Evolutionary conservation across 1,284 basidiomycete genomes (phyloP).

Genomic region (Ceratobasidium sp.): DNA sequence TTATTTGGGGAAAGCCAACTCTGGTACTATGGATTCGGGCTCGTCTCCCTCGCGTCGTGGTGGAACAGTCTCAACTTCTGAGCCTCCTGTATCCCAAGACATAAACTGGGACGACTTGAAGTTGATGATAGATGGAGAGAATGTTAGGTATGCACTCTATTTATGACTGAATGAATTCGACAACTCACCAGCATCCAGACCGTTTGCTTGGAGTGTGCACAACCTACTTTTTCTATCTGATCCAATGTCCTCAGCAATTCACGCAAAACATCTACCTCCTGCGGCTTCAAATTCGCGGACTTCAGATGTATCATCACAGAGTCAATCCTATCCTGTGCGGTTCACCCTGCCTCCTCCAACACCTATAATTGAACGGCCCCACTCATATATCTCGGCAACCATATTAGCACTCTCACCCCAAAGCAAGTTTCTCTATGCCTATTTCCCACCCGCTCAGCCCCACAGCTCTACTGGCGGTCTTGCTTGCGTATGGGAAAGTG

Average conservation of each 20-base stretch:
- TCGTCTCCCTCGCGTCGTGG: constrained; percentile 2
- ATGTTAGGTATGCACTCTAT: constrained; percentile 5
- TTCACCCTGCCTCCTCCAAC: constrained; percentile 67
- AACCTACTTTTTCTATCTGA: constrained; percentile 41
- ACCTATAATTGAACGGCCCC: constrained; percentile 59
- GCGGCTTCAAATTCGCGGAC: constrained; percentile 1
- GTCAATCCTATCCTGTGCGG: constrained; percentile 19
- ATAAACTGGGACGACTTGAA: constrained; percentile 34
- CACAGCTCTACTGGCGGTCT: constrained; percentile 64
- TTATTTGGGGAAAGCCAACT: no score
- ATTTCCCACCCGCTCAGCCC: constrained; percentile 62
- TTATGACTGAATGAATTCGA: background rate
- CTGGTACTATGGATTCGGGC: background rate
- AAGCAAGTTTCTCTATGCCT: constrained; percentile 75
- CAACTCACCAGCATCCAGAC: constrained; percentile 1
- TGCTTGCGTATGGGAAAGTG: constrained; percentile 73
- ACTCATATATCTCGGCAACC: constrained; percentile 68
- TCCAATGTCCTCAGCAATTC: constrained; percentile 28
- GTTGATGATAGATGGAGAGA: constrained; percentile 5
- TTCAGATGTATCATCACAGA: constrained; percentile 32
- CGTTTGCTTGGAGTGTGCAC: constrained; percentile 35
- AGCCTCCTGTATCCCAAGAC: constrained; percentile 1
- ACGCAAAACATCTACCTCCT: constrained; percentile 37
- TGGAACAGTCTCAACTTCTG: background rate
- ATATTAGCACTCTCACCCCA: constrained; percentile 67